Evolutionary conservation across 345 rosid genomes (phyloP), one percentile per base, ranked within the genome.

Genomic region (Eucalyptus pauciflora): DNA sequence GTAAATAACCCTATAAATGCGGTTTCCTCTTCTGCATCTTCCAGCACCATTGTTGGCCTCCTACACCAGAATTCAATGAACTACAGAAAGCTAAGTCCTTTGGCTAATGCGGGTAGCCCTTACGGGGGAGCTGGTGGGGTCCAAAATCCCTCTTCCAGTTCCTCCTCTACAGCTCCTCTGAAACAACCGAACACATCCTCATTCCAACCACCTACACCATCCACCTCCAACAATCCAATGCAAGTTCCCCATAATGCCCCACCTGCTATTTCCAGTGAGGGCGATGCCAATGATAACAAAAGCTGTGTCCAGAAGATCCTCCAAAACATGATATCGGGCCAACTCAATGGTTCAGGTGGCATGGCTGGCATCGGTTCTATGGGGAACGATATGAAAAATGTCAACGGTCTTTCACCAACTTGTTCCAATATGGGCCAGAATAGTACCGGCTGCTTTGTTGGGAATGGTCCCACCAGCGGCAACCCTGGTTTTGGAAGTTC

Each of bases 11-110:
- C 95, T 31, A 86, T 91, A 50, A 88, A 87, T 43, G 6, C 80
- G 7, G 87, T 90, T 13, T 90, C 96, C 56, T 87, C 90, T 29
- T 87, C 95, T 43, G 88, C 93, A 58, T 92, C 94, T 87, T 91
- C 94, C 85, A 89, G 94, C 86, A 87, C 95, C 67, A 90, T 93
- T 69, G 91, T 80, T 5, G 95, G 94, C 80, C 92, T 94, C 56
- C 94, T 92, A 46, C 95, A 89, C 86, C 96, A 93, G 91, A 95
- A 91, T 88, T 94, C 96, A 12, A 93, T 93, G 94, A 95, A 93
- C 88, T 92, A 94, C 50, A 92, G 95, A 89, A 94, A 92, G 45
- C 96, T 93, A 60, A 91, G 86, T 87, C 91, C 91, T 85, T 87
- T 90, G 76, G 92, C 91, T 86, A 92, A 93, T 90, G 92, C 92